Evolutionary conservation across 306 rosid species (phyloP).

Genomic region (Malus orientalis): DNA sequence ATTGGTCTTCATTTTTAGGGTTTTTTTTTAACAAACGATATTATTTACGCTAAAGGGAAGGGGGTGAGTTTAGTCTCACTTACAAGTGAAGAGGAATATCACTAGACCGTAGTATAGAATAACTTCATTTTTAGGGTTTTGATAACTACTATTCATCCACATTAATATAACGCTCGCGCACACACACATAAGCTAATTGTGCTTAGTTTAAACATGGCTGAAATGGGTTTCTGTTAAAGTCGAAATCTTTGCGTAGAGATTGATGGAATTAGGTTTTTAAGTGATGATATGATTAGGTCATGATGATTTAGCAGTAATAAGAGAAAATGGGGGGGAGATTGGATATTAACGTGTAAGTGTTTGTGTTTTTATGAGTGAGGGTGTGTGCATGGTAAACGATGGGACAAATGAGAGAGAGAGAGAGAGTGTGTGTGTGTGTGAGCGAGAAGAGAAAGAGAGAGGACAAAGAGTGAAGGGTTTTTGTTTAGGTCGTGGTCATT

Average conservation of each 20-base stretch:
- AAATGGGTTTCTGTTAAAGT: not conserved
- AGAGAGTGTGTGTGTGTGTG: not conserved
- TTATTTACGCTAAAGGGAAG: too few species aligned
- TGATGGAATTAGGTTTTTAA: not conserved
- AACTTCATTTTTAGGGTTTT: not conserved
- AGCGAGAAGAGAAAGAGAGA: not conserved
- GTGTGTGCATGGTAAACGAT: slow-evolving; percentile 21
- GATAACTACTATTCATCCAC: not conserved
- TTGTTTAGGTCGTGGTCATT: slow-evolving; percentile 27
- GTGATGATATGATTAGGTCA: slow-evolving; percentile 34
- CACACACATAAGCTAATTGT: not conserved
- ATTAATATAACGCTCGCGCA: not conserved
- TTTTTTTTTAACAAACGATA: not conserved
- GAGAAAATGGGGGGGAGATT: not conserved
- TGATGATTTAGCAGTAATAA: slow-evolving; percentile 12
- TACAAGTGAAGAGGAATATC: too few species aligned
- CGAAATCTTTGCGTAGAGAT: not conserved
- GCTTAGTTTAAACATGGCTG: not conserved
- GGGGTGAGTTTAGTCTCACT: too few species aligned
- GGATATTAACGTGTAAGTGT: slow-evolving; percentile 3
- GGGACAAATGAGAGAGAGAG: slow-evolving; percentile 5
- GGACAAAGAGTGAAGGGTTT: not conserved
- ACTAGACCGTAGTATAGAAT: too few species aligned
- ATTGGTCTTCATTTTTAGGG: not conserved
- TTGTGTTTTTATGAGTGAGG: not conserved